These are phyloP conservation scores for Quercus phellos DNA, from an alignment of 331 rosid genomes.

Conservation along the genomic window DNA sequence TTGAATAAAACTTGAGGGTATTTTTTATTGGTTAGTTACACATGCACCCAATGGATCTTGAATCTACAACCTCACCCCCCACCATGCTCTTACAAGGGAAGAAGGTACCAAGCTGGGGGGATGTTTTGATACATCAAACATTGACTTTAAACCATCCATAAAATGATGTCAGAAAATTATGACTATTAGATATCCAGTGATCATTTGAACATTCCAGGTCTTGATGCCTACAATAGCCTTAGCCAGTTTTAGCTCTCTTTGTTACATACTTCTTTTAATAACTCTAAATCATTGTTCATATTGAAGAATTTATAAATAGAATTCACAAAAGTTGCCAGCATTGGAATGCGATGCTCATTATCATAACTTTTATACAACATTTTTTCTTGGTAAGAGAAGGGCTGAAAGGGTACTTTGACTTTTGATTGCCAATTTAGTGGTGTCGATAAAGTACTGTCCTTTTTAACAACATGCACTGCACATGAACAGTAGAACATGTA, in stretches of 20 bases:
- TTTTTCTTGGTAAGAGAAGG: too few relatives aligned
- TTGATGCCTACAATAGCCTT: too few relatives aligned
- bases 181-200: too few relatives aligned
- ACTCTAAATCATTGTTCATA: background rate
- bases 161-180: too few relatives aligned
- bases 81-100: too few relatives aligned
- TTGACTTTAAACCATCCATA: too few relatives aligned
- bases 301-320: background rate
- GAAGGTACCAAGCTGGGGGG: too few relatives aligned
- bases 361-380: background rate
- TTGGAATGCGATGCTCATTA: background rate
- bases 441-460: background rate
- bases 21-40: background rate
- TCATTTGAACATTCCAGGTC: too few relatives aligned
- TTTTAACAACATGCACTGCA: background rate
- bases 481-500: background rate
- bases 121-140: too few relatives aligned
- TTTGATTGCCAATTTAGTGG: background rate
- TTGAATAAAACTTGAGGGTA: background rate
- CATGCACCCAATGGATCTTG: too few relatives aligned
- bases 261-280: background rate
- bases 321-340: background rate
- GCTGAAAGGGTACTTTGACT: background rate
- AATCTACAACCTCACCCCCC: too few relatives aligned
- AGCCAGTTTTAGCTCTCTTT: too few relatives aligned